phyloP scores from a whole-genome alignment of 352 stramenopile species.

The Ophiocytium majus region DNA sequence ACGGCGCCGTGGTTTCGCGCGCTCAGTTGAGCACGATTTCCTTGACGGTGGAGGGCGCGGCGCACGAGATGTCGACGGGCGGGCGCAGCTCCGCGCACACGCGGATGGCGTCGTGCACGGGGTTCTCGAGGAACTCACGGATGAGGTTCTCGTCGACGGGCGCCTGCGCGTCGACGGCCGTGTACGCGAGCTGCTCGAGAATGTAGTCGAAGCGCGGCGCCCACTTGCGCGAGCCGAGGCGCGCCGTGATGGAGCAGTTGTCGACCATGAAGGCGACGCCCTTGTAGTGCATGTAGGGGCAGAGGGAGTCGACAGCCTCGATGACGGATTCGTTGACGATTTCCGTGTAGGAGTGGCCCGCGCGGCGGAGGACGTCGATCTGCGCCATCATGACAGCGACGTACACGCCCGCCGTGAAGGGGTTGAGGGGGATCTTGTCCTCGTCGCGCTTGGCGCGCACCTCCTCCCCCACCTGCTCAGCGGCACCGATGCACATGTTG shows the following conservation, averaged over 20 bases:
- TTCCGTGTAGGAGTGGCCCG: conserved; percentile 94
- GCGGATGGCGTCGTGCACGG: conserved; percentile 89
- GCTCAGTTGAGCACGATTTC: conserved; percentile 60
- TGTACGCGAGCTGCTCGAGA: conserved; percentile 93
- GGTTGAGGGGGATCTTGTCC: conserved; percentile 91
- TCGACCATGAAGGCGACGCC: conserved; percentile 98
- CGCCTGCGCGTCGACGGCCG: conserved; percentile 81
- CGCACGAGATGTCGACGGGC: conserved; percentile 88
- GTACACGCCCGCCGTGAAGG: conserved; percentile 94
- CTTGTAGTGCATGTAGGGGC: conserved; percentile 97
- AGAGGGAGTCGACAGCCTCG: conserved; percentile 94
- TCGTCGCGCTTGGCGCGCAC: conserved; percentile 86
- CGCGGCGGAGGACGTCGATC: conserved; percentile 92
- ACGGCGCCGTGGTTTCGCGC: background rate
- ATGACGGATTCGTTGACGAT: conserved; percentile 98
- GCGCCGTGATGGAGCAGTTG: conserved; percentile 97
- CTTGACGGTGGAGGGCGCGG: conserved; percentile 72
- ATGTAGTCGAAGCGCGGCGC: conserved; percentile 97
- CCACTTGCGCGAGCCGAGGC: conserved; percentile 95
- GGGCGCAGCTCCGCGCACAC: conserved; percentile 90
- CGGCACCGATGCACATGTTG: too few species aligned
- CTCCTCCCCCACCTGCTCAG: conserved; percentile 80
- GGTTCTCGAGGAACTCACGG: conserved; percentile 89
- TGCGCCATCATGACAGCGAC: conserved; percentile 97
- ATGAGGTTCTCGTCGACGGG: conserved; percentile 84